A percentile compares a stretch with the other conserved stretches of the same genome.
phyloP scores from a whole-genome alignment of 2,329 filamentous ascomycete species.

The Calonectria hawksworthii region DNA sequence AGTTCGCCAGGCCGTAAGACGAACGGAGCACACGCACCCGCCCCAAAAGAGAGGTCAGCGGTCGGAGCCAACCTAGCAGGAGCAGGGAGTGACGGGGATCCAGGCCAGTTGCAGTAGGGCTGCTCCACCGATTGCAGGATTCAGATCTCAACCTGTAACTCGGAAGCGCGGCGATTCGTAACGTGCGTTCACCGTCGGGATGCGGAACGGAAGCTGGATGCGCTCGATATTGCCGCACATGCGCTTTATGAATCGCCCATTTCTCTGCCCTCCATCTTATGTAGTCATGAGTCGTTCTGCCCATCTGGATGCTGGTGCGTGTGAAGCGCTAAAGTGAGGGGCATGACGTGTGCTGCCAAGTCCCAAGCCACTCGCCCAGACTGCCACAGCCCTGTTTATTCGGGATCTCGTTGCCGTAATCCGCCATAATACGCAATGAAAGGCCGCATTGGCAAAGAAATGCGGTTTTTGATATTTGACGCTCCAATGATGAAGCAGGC shows the following conservation, averaged over 20 bases:
- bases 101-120: not conserved
- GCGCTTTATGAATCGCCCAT: not conserved
- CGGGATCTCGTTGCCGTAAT: slow-evolving; percentile 36
- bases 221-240: slow-evolving; percentile 4
- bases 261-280: slow-evolving; percentile 15
- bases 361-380: slow-evolving; percentile 48
- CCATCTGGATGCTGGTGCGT: slow-evolving; percentile 31
- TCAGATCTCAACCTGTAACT: not conserved
- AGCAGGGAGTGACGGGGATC: not conserved
- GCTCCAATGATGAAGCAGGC: not conserved
- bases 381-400: slow-evolving; percentile 44
- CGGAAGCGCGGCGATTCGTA: slow-evolving; percentile 4
- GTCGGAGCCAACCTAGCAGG: not conserved
- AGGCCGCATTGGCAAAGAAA: slow-evolving; percentile 18
- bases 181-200: not conserved
- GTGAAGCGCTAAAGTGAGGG: slow-evolving; percentile 43
- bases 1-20: slow-evolving; percentile 17
- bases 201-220: not conserved
- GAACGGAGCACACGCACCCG: not conserved
- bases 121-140: slow-evolving; percentile 11
- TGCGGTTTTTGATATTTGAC: slow-evolving; percentile 12
- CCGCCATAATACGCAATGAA: slow-evolving; percentile 6
- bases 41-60: not conserved
- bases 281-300: slow-evolving; percentile 20
- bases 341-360: slow-evolving; percentile 50